Evolutionary conservation across 495 filamentous ascomycete genomes (phyloP), one percentile per base, ranked within the genome.

Genomic region (Parathielavia appendiculata): DNA sequence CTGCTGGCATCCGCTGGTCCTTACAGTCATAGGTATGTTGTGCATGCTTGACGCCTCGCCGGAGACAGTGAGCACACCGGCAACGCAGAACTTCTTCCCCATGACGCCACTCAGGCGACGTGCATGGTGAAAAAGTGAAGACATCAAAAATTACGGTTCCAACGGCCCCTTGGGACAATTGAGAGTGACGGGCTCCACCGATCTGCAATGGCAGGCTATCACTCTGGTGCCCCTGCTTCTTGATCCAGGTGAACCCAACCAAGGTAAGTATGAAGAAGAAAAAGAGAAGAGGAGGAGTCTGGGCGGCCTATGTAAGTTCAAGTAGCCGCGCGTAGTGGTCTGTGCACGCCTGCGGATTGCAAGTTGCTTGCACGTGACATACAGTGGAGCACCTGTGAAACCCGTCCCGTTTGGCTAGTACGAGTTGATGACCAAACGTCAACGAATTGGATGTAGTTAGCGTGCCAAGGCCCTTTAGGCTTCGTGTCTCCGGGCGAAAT

Each of bases 261-360:
- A n/a, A n/a, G n/a, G n/a, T n/a, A 63, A 63, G 61, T 60, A 63
- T 63, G 50, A 58, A 62, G 61, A 60, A 63, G 43, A 60, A 60
- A 9, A 59, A 39, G 40, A 58, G 19, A 58, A 59, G 41, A 47
- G 36, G 22, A 49, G 53, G 4, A 47, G 56, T 40, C 41, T 19
- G 36, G 46, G 60, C 45, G 5, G 46, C 51, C 12, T 0, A 14
- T 1, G 11, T 16, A 2, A 32, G 23, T 11, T 30, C 59, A 36
- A 43, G 50, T 62, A 62, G 40, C 0, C 1, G 17, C n/a, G 14
- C 3, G 0, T 22, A 30, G 17, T 19, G 49, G 60, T 19, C 55
- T 38, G 60, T 62, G 60, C 60, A 44, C 60, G 16, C 12, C 19
- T 54, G 56, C 56, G n/a, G n/a, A n/a, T n/a, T n/a, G n/a, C n/a